phyloP scores from a whole-genome alignment of 345 rosid genomes.

The Geranium rotundifolium region DNA sequence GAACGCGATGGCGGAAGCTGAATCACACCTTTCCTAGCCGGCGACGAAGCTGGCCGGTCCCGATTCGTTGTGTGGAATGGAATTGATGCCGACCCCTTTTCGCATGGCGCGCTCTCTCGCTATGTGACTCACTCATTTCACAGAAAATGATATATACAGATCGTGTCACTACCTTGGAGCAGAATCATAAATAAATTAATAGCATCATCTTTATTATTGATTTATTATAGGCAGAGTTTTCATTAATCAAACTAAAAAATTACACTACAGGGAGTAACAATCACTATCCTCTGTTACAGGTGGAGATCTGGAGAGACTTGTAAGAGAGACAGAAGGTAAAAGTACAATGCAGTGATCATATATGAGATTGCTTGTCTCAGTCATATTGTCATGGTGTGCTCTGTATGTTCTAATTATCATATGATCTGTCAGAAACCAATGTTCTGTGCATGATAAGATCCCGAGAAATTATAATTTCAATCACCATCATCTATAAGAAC shows the following conservation, averaged over 20 bases:
- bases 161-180: neutral
- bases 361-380: neutral
- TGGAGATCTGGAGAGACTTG: constrained; percentile 66
- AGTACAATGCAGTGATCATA: neutral
- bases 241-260: neutral
- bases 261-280: neutral
- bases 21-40: too few relatives aligned
- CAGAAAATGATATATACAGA: neutral
- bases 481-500: too few relatives aligned
- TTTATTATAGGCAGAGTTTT: too few relatives aligned
- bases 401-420: neutral
- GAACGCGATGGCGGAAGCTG: too few relatives aligned
- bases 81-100: too few relatives aligned
- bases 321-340: constrained; percentile 77
- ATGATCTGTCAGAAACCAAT: neutral
- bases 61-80: too few relatives aligned
- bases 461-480: too few relatives aligned
- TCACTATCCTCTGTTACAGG: constrained; percentile 25
- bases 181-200: neutral
- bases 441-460: too few relatives aligned
- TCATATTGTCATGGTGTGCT: neutral
- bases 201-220: too few relatives aligned
- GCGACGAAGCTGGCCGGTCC: too few relatives aligned
- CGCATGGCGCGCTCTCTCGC: too few relatives aligned
- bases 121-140: too few relatives aligned